Evolutionary conservation across 2,329 filamentous ascomycete species (phyloP).

Genomic region (Colletotrichum camelliae): DNA sequence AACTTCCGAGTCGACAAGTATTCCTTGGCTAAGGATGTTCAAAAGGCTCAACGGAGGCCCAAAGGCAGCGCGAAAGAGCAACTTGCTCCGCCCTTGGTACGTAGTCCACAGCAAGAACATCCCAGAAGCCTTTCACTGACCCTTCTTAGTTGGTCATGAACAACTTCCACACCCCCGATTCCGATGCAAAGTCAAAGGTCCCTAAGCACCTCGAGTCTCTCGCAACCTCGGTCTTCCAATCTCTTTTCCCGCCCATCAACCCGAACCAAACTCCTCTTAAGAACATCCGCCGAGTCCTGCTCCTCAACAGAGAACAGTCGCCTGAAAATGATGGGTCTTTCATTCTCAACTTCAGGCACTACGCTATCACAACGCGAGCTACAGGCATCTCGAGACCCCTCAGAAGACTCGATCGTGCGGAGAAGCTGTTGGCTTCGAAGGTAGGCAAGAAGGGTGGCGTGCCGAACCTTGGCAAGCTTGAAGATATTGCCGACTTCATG

Average conservation of each 20-base stretch:
- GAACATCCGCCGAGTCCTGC: constrained; percentile 89
- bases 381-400: constrained; percentile 86
- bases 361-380: constrained; percentile 89
- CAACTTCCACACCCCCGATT: constrained; percentile 78
- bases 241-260: constrained; percentile 93
- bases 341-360: constrained; percentile 88
- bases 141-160: constrained; percentile 86
- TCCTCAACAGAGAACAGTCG: constrained; percentile 80
- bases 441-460: constrained; percentile 72
- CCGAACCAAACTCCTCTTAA: constrained; percentile 88
- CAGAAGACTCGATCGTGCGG: constrained; percentile 82
- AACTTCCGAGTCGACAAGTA: constrained; percentile 96
- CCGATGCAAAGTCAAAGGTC: constrained; percentile 70
- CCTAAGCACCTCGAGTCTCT: constrained; percentile 94
- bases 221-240: constrained; percentile 93
- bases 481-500: constrained; percentile 95
- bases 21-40: constrained; percentile 89
- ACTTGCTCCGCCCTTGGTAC: constrained; percentile 79
- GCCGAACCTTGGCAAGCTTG: constrained; percentile 87
- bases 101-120: constrained; percentile 20
- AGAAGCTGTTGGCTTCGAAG: constrained; percentile 71
- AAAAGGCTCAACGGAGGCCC: constrained; percentile 82
- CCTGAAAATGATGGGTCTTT: constrained; percentile 71
- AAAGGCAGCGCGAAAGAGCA: constrained; percentile 85
- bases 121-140: constrained; percentile 29